phyloP scores from a whole-genome alignment of 2,329 filamentous ascomycete species.

The Phialophora chinensis region DNA sequence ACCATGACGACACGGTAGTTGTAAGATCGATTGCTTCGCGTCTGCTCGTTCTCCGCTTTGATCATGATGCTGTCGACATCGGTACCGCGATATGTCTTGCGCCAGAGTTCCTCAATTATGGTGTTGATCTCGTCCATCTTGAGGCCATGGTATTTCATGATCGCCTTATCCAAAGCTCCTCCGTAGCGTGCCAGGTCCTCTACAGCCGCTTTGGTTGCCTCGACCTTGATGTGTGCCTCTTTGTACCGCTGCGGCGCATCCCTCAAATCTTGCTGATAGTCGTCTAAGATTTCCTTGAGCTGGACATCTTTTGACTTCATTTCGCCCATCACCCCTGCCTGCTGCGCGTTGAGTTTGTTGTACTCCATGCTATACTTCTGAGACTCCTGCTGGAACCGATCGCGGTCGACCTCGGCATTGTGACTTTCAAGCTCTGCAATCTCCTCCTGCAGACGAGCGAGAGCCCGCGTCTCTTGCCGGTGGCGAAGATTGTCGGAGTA shows the following conservation, averaged over 20 bases:
- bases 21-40: slow-evolving; percentile 76
- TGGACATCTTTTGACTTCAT: slow-evolving; percentile 87
- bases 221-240: slow-evolving; percentile 85
- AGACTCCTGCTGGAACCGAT: slow-evolving; percentile 73
- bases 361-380: slow-evolving; percentile 69
- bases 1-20: slow-evolving; percentile 99
- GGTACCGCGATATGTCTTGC: slow-evolving; percentile 92
- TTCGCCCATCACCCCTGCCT: slow-evolving; percentile 74
- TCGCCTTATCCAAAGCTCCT: slow-evolving; percentile 86
- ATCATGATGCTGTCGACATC: slow-evolving; percentile 98
- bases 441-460: slow-evolving; percentile 70
- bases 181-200: slow-evolving; percentile 86
- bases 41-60: slow-evolving; percentile 79
- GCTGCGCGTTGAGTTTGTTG: slow-evolving; percentile 73
- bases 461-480: slow-evolving; percentile 72
- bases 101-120: slow-evolving; percentile 96
- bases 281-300: slow-evolving; percentile 71
- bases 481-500: slow-evolving; percentile 89
- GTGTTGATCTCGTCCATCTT: slow-evolving; percentile 99
- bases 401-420: slow-evolving; percentile 82
- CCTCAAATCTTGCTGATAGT: slow-evolving; percentile 87
- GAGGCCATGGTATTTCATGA: slow-evolving; percentile 93
- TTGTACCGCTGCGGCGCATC: slow-evolving; percentile 81
- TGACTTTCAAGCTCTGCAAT: slow-evolving; percentile 77
- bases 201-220: slow-evolving; percentile 89